phyloP scores from a whole-genome alignment of 768 basidiomycete genomes.

The Hygrocybe coccinea region DNA sequence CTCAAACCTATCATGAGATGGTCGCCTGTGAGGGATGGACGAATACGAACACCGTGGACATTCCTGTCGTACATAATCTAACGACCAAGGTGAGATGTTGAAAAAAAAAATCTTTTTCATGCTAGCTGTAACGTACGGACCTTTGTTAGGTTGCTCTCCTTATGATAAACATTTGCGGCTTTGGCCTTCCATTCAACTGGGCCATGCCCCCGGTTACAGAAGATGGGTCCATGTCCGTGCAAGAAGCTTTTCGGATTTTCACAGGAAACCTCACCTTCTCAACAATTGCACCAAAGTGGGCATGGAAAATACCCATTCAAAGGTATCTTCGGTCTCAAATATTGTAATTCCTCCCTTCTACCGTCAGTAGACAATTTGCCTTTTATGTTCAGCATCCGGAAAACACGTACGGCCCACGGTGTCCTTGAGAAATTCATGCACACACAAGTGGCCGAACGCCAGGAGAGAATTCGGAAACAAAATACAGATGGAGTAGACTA shows the following conservation, averaged over 20 bases:
- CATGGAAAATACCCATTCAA: neutral
- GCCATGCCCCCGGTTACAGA: neutral
- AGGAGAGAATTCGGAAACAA: conserved; percentile 18
- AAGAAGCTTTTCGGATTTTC: neutral
- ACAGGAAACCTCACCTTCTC: neutral
- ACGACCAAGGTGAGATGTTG: conserved; percentile 30
- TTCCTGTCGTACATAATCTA: conserved; percentile 30
- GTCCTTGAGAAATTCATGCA: conserved; percentile 37
- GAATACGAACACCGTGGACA: conserved; percentile 22
- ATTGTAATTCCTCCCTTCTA: neutral
- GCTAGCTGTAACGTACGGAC: neutral
- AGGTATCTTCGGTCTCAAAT: neutral
- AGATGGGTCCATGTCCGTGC: neutral
- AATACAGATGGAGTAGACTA: conserved; percentile 5
- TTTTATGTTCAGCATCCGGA: neutral
- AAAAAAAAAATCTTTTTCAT: neutral
- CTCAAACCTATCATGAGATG: conserved; percentile 39
- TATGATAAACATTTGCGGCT: conserved; percentile 43
- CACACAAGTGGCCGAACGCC: conserved; percentile 32
- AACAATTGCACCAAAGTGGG: neutral
- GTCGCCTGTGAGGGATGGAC: conserved; percentile 34
- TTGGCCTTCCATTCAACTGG: conserved; percentile 44
- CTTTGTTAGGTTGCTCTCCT: conserved; percentile 37
- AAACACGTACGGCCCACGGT: conserved; percentile 21
- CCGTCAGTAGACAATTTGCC: neutral